Percentiles rank a stretch among this genome's conserved stretches.
phyloP scores from a whole-genome alignment of 768 basidiomycete genomes.

The Vishniacozyma victoriae region DNA sequence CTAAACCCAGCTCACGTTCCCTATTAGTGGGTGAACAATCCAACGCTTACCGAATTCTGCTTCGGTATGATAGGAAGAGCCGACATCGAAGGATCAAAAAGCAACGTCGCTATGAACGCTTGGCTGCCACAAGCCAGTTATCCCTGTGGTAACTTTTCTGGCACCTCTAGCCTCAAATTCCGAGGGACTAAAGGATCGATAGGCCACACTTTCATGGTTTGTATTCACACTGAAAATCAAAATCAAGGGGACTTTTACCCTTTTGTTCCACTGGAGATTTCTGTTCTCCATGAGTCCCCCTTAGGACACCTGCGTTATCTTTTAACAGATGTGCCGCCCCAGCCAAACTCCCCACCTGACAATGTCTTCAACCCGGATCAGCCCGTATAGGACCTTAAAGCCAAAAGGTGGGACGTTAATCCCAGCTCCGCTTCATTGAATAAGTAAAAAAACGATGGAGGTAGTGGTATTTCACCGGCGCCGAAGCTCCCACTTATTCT shows the following conservation, averaged over 20 bases:
- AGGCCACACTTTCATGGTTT: constrained; percentile 78
- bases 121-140: constrained; percentile 77
- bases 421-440: constrained; percentile 68
- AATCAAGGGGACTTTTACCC: constrained; percentile 74
- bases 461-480: constrained; percentile 75
- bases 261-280: constrained; percentile 74
- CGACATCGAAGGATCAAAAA: constrained; percentile 77
- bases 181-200: constrained; percentile 75
- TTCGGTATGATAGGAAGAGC: constrained; percentile 76
- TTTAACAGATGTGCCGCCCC: constrained; percentile 75
- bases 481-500: constrained; percentile 75
- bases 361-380: constrained; percentile 68
- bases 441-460: constrained; percentile 75
- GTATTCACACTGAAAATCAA: constrained; percentile 76
- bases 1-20: constrained; percentile 65
- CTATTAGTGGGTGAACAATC: constrained; percentile 76
- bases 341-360: constrained; percentile 78
- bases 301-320: constrained; percentile 75
- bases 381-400: constrained; percentile 63
- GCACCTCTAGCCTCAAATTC: constrained; percentile 75
- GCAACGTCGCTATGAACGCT: constrained; percentile 77
- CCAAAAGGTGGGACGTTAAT: constrained; percentile 67
- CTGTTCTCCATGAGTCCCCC: constrained; percentile 72
- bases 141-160: constrained; percentile 74
- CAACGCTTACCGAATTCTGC: constrained; percentile 74